These are phyloP conservation scores for Globisporangium cylindrosporum DNA, from an alignment of 352 stramenopile genomes.

Conservation along the genomic window DNA sequence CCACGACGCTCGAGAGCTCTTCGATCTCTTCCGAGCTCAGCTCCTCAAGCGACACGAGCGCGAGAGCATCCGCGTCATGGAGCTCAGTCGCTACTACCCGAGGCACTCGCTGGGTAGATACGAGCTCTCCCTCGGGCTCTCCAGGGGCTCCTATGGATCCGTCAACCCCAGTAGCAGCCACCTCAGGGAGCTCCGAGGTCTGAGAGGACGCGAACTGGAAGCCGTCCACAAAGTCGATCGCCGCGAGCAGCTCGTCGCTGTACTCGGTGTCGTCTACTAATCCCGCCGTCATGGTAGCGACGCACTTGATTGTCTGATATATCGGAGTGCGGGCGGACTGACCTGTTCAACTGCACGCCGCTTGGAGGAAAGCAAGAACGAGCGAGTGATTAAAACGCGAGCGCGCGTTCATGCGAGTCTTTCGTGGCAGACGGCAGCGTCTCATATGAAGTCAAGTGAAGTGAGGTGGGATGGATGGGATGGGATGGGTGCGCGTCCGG, in stretches of 20 bases:
- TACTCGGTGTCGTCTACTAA: neutral
- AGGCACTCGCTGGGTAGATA: neutral
- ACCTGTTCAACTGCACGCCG: neutral
- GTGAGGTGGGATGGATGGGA: no score
- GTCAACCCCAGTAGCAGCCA: no score
- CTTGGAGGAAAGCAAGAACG: neutral
- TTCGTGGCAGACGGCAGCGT: no score
- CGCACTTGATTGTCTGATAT: neutral
- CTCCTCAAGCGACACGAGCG: neutral
- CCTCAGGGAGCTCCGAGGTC: neutral
- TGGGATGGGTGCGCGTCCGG: neutral
- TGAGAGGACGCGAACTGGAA: neutral
- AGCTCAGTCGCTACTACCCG: neutral
- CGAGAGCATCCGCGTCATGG: neutral
- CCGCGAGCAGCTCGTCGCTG: constrained; percentile 2
- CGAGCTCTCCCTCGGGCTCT: neutral
- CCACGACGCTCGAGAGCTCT: neutral
- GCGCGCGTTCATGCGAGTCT: no score
- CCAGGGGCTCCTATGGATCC: no score
- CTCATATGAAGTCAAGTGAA: neutral
- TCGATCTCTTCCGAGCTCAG: neutral
- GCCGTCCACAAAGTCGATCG: neutral
- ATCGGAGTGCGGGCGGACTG: neutral
- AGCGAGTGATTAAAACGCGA: neutral
- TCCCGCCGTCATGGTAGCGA: neutral